Conservation (phyloP, 83 land plant genomes). For the Thuja plicata region DNA sequence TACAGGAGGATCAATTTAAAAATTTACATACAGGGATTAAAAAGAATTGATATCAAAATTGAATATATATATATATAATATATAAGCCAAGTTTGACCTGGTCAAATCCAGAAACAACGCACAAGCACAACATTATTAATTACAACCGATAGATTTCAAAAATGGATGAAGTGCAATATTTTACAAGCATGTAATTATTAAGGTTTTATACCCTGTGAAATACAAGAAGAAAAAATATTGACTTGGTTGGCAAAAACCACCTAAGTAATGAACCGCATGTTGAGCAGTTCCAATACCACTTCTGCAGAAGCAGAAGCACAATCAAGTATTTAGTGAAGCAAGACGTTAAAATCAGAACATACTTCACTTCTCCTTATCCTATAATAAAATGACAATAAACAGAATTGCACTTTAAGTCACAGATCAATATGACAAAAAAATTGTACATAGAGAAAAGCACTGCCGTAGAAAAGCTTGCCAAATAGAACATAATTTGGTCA, state of each 20-base stretch:
- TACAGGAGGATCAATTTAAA: not conserved
- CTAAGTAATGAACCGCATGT: not conserved
- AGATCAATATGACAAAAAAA: not conserved
- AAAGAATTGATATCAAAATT: no score
- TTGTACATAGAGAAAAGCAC: not conserved
- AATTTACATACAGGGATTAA: not conserved
- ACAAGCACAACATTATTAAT: not conserved
- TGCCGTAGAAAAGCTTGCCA: not conserved
- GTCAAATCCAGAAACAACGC: no score
- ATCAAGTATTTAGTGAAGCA: not conserved
- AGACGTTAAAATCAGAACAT: not conserved
- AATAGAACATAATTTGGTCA: not conserved
- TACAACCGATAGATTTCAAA: no score
- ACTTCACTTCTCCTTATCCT: not conserved
- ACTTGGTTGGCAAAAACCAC: not conserved
- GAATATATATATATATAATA: not conserved
- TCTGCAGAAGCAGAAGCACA: not conserved
- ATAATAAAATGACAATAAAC: not conserved
- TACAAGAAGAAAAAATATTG: not conserved
- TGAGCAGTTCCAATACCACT: not conserved
- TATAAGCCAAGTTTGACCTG: not conserved
- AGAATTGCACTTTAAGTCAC: not conserved
- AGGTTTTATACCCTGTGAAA: no score
- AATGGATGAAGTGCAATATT: no score
- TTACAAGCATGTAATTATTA: no score